Conservation (phyloP, 345 rosid genomes). For the Passiflora organensis region DNA sequence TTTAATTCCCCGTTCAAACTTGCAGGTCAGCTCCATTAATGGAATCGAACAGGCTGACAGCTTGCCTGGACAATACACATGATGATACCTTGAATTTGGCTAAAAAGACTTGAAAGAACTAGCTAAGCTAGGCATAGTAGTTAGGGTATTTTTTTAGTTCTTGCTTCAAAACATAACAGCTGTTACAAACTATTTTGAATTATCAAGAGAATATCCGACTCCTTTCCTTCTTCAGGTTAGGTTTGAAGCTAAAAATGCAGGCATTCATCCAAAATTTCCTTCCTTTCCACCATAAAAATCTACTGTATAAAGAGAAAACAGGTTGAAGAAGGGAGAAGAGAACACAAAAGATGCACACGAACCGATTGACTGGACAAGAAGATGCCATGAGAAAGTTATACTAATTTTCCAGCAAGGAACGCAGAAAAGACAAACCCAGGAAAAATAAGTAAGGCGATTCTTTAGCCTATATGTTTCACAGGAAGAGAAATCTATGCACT, state of each 20-base stretch:
- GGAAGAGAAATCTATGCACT: conserved; percentile 2
- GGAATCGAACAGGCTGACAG: background rate
- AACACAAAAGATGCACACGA: background rate
- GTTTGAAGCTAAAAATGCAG: conserved; percentile 15
- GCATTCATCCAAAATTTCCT: conserved; percentile 32
- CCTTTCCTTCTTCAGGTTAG: conserved; percentile 5
- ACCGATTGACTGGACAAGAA: conserved; percentile 2
- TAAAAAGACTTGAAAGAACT: conserved; percentile 1
- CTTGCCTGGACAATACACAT: conserved; percentile 7
- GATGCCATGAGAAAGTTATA: conserved; percentile 9
- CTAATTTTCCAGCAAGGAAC: background rate
- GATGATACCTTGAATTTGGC: conserved; percentile 16
- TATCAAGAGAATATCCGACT: background rate
- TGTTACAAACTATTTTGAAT: background rate
- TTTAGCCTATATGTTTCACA: conserved; percentile 5
- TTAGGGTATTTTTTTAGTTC: conserved; percentile 2
- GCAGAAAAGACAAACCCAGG: conserved; percentile 18
- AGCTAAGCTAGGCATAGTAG: conserved; percentile 2
- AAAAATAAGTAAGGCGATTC: conserved; percentile 23
- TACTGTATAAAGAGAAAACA: too few species aligned
- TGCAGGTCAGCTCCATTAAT: background rate
- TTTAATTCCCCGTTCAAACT: too few species aligned
- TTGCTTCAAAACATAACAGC: conserved; percentile 1
- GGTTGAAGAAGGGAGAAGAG: background rate
- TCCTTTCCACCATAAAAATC: conserved; percentile 30